Base-by-base conservation (phyloP, 176 grass and related monocot genomes). In the Oryza glaberrima region DNA sequence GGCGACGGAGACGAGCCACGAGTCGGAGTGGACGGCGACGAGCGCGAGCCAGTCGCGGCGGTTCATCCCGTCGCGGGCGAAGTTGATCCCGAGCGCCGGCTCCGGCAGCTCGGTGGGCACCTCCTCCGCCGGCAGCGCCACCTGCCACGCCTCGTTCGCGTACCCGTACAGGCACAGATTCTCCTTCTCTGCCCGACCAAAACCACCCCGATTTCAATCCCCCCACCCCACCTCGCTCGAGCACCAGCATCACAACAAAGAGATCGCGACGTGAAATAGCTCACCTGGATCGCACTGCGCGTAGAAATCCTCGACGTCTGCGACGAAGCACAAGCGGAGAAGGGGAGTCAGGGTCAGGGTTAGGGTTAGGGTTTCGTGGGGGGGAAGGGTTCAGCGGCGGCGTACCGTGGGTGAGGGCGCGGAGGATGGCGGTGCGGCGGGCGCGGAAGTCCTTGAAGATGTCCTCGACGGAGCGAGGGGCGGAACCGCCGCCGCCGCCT, bases 261-360 rank as follows among this genome's bases (percentile, higher is more conserved):
- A 83, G 80, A 90, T 70, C 67, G 69, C 77, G 75, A 40, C 47
- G 67, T 49, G 61, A 14, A 20, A 12, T 47, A 17, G 6, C 84
- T 81, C 81, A 94, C 92, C 92, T 84, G 92, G 92, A 94, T 94
- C 92, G 81, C 92, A 91, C 86, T 82, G 81, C 67, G 67, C 73
- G 87, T 89, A 91, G 92, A 94, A 94, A 11, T 89, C 89, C 72
- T 94, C 89, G 49, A 94, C 92, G 40, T 94, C 92, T 94, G 89
- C 38, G 61, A 83, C 82, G 54, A 58, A 19, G 17, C 5, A 58
- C 6, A 41, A 38, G 17, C 0, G 14, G 16, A 15, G 51, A 6
- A 54, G 77, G 10, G 34, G 34, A 4, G 34, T 35, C 34, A 35
- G 35, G 35, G 35, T 36, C 35, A 36, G 35, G 73, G 6, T 43